Evolutionary conservation across 2,329 filamentous ascomycete genomes (phyloP), one percentile per base, ranked within the genome.

Genomic region (Fonsecaea erecta): DNA sequence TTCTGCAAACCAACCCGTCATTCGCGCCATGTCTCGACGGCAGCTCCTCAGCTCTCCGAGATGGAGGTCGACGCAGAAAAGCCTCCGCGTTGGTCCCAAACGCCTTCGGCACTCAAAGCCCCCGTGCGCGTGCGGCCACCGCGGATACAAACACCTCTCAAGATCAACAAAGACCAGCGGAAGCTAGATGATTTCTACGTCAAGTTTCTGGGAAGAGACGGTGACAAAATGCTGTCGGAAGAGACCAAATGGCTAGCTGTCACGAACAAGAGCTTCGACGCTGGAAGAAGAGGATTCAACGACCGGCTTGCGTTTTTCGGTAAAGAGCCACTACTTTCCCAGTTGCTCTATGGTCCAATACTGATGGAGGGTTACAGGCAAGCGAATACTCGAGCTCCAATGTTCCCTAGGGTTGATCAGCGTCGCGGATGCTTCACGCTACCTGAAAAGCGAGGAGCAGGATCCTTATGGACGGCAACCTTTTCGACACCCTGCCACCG

Each of bases 251-350:
- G 95, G 95, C 82, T 98, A 74, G 93, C 93, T 32, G 87, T 99
- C 62, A 99, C 95, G 70, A 95, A 98, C 79, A 98, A 98, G 86
- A 97, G 93, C 79, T 98, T 97, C 75, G 94, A 99, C 76, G 93
- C 98, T 75, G 95, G 93, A 59, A 85, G 92, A 74, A 89, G 93
- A 82, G 94, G 94, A 0, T 97, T 94, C 81, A 99, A 99, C 77
- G 94, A 97, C 74, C 87, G 92, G 68, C 82, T 99, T 77, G 91
- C 93, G n/a, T 93, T 91, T 74, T 82, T 96, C 60, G 94, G 92
- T 96, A 85, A 65, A 81, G 74, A 21, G 43, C 11, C 21, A 4
- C 30, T 3, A 16, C 21, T n/a, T 16, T 28, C 28, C 8, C 53
- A 4, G 8, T 18, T 35, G 53, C 34, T 21, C 24, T 3, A 32